phyloP scores from a whole-genome alignment of 495 filamentous ascomycete species.

The Eremomyces bilateralis region DNA sequence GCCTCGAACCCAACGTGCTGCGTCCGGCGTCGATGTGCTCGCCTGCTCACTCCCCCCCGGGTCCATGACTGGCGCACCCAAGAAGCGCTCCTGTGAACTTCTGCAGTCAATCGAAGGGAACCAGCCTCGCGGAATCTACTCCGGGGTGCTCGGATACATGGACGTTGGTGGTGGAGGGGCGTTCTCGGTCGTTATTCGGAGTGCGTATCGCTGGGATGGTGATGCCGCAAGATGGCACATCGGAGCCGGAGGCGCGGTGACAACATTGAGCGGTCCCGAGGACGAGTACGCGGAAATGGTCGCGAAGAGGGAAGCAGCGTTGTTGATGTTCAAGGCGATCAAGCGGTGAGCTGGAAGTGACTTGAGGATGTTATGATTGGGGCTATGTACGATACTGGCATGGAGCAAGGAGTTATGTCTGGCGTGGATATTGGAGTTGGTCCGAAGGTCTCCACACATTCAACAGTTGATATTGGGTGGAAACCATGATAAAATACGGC shows the following conservation, averaged over 20 bases:
- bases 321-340: background rate
- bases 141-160: conserved; percentile 73
- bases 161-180: conserved; percentile 69
- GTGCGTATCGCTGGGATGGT: conserved; percentile 39
- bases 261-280: conserved; percentile 48
- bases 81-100: conserved; percentile 72
- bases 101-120: conserved; percentile 43
- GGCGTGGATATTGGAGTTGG: background rate
- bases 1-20: too few relatives aligned
- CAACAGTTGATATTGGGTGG: background rate
- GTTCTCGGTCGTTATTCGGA: conserved; percentile 73
- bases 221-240: conserved; percentile 41
- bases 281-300: conserved; percentile 86
- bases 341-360: background rate
- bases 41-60: conserved; percentile 65
- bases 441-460: background rate
- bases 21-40: conserved; percentile 43
- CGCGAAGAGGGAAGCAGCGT: conserved; percentile 28
- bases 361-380: background rate
- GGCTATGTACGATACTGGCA: background rate
- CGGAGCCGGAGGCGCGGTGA: conserved; percentile 78
- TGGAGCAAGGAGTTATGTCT: background rate
- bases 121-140: conserved; percentile 55
- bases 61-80: conserved; percentile 89
- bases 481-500: background rate